Conservation (phyloP, 2,329 filamentous ascomycete species). For the Gyromitra esculenta region DNA sequence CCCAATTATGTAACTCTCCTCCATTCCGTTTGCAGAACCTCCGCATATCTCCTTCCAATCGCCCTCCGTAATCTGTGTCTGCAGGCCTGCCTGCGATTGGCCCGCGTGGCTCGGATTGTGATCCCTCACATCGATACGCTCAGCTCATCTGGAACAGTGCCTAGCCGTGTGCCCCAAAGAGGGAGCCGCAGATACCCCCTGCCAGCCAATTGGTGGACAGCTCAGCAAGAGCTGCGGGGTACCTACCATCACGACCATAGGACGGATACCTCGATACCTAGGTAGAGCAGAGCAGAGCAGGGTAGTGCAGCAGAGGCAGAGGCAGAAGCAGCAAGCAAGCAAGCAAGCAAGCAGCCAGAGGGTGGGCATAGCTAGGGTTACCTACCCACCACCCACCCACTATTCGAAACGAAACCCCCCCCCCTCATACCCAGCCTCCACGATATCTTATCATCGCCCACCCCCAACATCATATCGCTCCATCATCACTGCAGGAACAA, state of each 20-base stretch:
- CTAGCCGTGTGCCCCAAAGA: constrained; percentile 25
- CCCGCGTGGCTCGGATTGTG: constrained; percentile 23
- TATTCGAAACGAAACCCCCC: constrained; percentile 33
- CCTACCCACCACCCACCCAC: neutral
- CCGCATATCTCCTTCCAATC: constrained; percentile 37
- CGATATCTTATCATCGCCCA: constrained; percentile 44
- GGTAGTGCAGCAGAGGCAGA: neutral
- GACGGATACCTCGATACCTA: constrained; percentile 32
- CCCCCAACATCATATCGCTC: constrained; percentile 30
- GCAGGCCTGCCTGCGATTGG: constrained; percentile 22
- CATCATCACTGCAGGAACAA: constrained; percentile 38
- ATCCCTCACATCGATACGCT: constrained; percentile 37
- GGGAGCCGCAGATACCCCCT: constrained; percentile 14
- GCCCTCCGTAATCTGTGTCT: constrained; percentile 21
- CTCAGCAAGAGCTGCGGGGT: constrained; percentile 42
- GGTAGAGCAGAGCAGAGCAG: constrained; percentile 9
- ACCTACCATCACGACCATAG: constrained; percentile 22
- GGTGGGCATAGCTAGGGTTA: constrained; percentile 20
- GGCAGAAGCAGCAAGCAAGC: neutral
- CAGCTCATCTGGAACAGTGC: constrained; percentile 46
- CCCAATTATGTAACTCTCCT: neutral
- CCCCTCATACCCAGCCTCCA: constrained; percentile 15
- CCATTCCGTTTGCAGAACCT: constrained; percentile 1
- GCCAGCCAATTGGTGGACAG: constrained; percentile 37
- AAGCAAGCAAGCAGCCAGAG: neutral